These are phyloP conservation scores for Casaregolazyma suthepensis DNA, from an alignment of 1,139 yeast genomes.

Conservation along the genomic window DNA sequence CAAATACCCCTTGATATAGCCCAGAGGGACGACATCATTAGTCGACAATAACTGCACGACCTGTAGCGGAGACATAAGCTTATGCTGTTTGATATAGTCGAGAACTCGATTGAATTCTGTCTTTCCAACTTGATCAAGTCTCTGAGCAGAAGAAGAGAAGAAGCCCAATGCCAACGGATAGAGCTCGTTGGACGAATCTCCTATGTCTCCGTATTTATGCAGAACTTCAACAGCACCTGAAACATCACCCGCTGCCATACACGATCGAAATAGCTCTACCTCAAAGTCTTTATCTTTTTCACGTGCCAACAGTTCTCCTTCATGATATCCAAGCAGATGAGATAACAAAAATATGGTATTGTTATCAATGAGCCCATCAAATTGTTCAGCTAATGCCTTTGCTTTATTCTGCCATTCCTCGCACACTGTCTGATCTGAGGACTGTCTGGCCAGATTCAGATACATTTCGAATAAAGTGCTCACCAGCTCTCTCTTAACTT, in stretches of 20 bases:
- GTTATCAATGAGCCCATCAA: conserved; percentile 45
- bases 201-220: conserved; percentile 51
- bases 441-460: conserved; percentile 49
- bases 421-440: conserved; percentile 29
- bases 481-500: conserved; percentile 48
- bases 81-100: conserved; percentile 45
- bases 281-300: conserved; percentile 45
- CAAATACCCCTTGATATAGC: conserved; percentile 64
- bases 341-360: conserved; percentile 59
- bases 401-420: conserved; percentile 65
- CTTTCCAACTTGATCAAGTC: conserved; percentile 50
- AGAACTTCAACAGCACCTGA: conserved; percentile 51
- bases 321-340: conserved; percentile 39
- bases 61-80: conserved; percentile 68
- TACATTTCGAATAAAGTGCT: conserved; percentile 81
- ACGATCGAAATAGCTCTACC: conserved; percentile 59
- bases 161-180: conserved; percentile 61
- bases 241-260: conserved; percentile 54
- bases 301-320: conserved; percentile 21
- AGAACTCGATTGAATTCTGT: conserved; percentile 48
- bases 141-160: conserved; percentile 51
- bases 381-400: conserved; percentile 40
- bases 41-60: conserved; percentile 61
- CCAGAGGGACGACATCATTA: conserved; percentile 64
- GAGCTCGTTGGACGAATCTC: conserved; percentile 43